A percentile compares a stretch with the other conserved stretches of the same genome.
These are phyloP conservation scores for Punctularia strigosozonata DNA, from an alignment of 768 basidiomycete species.

Conservation along the genomic window DNA sequence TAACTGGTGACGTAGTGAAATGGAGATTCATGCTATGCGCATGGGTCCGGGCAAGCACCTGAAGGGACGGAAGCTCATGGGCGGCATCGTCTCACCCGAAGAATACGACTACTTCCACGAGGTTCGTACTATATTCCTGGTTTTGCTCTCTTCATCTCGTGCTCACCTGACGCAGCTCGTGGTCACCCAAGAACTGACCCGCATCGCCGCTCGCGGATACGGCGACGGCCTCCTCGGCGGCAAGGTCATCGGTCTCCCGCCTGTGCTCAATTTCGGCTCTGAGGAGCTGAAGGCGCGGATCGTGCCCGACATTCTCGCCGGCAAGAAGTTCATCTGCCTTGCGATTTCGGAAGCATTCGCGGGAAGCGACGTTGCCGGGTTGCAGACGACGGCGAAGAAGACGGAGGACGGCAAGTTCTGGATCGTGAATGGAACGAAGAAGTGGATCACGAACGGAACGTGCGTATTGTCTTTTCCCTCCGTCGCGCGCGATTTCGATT, in stretches of 20 bases:
- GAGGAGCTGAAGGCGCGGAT: conserved; percentile 46
- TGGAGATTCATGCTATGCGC: conserved; percentile 80
- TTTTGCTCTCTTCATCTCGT: conserved; percentile 1
- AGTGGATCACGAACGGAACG: conserved; percentile 79
- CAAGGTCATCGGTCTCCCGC: conserved; percentile 75
- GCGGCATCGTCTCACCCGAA: conserved; percentile 66
- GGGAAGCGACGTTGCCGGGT: conserved; percentile 72
- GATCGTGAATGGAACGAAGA: conserved; percentile 82
- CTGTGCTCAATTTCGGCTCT: conserved; percentile 72
- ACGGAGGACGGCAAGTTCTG: conserved; percentile 74
- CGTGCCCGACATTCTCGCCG: conserved; percentile 55
- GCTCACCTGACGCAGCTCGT: conserved; percentile 37
- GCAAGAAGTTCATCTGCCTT: conserved; percentile 76
- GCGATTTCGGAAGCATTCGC: conserved; percentile 88
- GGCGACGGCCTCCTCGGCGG: conserved; percentile 71
- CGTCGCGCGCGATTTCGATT: background rate
- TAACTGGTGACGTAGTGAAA: conserved; percentile 26
- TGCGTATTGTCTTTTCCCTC: conserved; percentile 14
- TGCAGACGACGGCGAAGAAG: conserved; percentile 69
- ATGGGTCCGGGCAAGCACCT: conserved; percentile 87
- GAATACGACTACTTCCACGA: conserved; percentile 89
- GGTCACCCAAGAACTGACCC: conserved; percentile 64
- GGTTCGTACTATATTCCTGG: conserved; percentile 18
- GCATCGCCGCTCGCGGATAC: conserved; percentile 67
- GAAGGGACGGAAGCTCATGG: conserved; percentile 65